These are phyloP conservation scores for Fusarium nanum DNA, from an alignment of 2,329 filamentous ascomycete genomes.

Conservation along the genomic window DNA sequence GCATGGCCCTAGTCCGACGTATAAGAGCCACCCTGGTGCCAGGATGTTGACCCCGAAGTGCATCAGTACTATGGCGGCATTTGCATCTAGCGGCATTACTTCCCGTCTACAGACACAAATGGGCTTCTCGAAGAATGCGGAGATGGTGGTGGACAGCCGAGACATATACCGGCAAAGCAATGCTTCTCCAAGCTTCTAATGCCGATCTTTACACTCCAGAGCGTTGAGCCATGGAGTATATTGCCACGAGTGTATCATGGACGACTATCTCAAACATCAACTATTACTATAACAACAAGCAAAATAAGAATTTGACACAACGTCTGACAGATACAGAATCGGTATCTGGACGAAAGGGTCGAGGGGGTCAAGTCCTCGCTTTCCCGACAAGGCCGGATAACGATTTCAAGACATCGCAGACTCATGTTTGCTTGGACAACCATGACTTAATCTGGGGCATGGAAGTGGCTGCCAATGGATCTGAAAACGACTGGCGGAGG, in stretches of 20 bases:
- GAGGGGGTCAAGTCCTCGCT: slow-evolving; percentile 2
- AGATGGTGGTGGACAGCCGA: slow-evolving; percentile 32
- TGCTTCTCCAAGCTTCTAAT: slow-evolving; percentile 31
- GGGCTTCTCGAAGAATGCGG: slow-evolving; percentile 38
- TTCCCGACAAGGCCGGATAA: not conserved
- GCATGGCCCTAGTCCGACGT: slow-evolving; percentile 50
- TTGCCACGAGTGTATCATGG: slow-evolving; percentile 26
- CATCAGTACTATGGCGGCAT: slow-evolving; percentile 42
- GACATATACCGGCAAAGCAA: slow-evolving; percentile 35
- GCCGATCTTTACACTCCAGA: slow-evolving; percentile 44
- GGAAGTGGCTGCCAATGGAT: slow-evolving; percentile 19
- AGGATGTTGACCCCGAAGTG: slow-evolving; percentile 43
- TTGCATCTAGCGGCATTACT: slow-evolving; percentile 43
- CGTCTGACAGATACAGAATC: not conserved
- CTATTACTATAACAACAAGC: slow-evolving; percentile 15
- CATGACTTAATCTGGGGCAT: slow-evolving; percentile 4
- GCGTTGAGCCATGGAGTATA: slow-evolving; percentile 38
- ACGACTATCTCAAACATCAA: slow-evolving; percentile 28
- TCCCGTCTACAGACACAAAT: slow-evolving; percentile 34
- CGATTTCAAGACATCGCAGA: slow-evolving; percentile 3
- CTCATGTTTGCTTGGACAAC: slow-evolving; percentile 2
- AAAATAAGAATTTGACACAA: not conserved
- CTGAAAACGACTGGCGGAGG: slow-evolving; percentile 30
- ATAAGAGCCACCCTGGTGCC: slow-evolving; percentile 46
- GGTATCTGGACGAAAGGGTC: not conserved